Evolutionary conservation across 2,329 filamentous ascomycete genomes (phyloP).

Genomic region (Venturia asperata): DNA sequence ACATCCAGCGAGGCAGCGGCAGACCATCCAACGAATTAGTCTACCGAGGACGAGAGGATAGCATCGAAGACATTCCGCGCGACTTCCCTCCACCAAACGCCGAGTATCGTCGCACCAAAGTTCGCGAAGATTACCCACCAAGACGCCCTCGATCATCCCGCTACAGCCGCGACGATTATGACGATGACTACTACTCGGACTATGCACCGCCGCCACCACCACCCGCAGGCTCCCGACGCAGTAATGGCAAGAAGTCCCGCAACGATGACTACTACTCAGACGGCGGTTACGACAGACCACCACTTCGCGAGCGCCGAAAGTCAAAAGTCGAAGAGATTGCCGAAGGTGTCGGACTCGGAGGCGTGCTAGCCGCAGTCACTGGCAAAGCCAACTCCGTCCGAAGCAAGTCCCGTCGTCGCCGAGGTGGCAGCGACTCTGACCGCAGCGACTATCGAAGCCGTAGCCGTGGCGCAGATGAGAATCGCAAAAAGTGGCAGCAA

Average conservation of each 20-base stretch:
- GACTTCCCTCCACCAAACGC: slow-evolving; percentile 68
- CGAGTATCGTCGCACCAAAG: slow-evolving; percentile 40
- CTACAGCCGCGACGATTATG: slow-evolving; percentile 48
- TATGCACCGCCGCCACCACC: slow-evolving; percentile 39
- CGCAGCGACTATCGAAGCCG: slow-evolving; percentile 39
- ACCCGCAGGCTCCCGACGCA: slow-evolving; percentile 26
- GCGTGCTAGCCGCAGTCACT: slow-evolving; percentile 47
- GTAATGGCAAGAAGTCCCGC: slow-evolving; percentile 37
- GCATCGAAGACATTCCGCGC: slow-evolving; percentile 76
- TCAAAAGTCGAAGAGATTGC: slow-evolving; percentile 56
- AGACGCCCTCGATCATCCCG: slow-evolving; percentile 39
- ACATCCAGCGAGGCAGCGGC: slow-evolving; percentile 40
- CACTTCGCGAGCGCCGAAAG: slow-evolving; percentile 44
- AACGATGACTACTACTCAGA: slow-evolving; percentile 39
- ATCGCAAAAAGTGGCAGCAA: slow-evolving; percentile 53
- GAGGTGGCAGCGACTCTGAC: slow-evolving; percentile 27
- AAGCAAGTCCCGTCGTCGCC: slow-evolving; percentile 45
- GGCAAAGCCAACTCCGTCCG: slow-evolving; percentile 45
- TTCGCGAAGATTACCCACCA: slow-evolving; percentile 38
- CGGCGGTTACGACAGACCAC: slow-evolving; percentile 34
- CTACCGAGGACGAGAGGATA: slow-evolving; percentile 60
- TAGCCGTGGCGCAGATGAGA: slow-evolving; percentile 38
- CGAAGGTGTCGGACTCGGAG: slow-evolving; percentile 52
- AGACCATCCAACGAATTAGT: slow-evolving; percentile 42
- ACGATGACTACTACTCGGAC: slow-evolving; percentile 48